Percentiles rank a stretch among this genome's conserved stretches.
These are phyloP conservation scores for Ceratocystis albifundus DNA, from an alignment of 2,329 filamentous ascomycete species.

Conservation along the genomic window DNA sequence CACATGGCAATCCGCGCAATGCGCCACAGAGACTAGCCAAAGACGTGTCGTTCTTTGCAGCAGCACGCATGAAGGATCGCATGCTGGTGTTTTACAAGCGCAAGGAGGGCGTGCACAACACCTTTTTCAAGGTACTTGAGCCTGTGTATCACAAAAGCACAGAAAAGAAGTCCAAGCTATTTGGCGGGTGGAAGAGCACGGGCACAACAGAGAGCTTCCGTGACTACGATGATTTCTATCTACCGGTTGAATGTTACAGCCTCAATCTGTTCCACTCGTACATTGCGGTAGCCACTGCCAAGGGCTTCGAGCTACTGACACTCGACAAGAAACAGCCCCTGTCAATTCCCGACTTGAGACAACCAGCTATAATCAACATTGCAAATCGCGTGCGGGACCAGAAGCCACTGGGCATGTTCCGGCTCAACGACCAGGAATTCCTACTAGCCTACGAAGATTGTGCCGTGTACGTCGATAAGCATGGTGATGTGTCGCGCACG, in stretches of 20 bases:
- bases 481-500: constrained; percentile 84
- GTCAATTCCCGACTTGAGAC: constrained; percentile 78
- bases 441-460: constrained; percentile 90
- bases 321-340: constrained; percentile 94
- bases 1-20: constrained; percentile 61
- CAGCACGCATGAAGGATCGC: constrained; percentile 92
- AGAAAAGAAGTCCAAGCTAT: constrained; percentile 64
- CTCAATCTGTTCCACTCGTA: constrained; percentile 95
- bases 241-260: constrained; percentile 85
- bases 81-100: constrained; percentile 96
- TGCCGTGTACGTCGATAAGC: constrained; percentile 95
- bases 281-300: constrained; percentile 79
- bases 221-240: constrained; percentile 97
- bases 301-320: constrained; percentile 90
- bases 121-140: constrained; percentile 95
- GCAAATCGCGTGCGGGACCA: constrained; percentile 72
- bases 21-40: constrained; percentile 88
- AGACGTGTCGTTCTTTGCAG: constrained; percentile 94
- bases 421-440: constrained; percentile 84
- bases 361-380: constrained; percentile 71
- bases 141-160: constrained; percentile 88
- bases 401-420: constrained; percentile 88
- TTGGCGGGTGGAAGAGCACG: constrained; percentile 34
- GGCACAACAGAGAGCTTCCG: constrained; percentile 82
- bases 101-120: constrained; percentile 80